Evolutionary conservation across 106 monocot species (phyloP), one percentile per base, ranked within the genome.

Genomic region (Narthecium ossifragum): DNA sequence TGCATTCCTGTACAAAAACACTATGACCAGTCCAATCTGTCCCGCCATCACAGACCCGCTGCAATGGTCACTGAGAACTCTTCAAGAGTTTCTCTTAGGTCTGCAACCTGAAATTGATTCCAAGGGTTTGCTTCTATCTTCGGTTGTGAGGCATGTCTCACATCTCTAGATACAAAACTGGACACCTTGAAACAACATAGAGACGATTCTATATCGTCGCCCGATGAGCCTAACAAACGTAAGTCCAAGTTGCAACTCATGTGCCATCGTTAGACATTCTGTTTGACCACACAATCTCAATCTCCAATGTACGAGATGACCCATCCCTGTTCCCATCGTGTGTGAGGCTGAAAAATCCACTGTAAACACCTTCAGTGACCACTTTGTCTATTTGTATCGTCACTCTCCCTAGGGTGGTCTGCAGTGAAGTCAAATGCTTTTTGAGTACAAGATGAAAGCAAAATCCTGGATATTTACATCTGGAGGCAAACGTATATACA

Each of bases 311-410:
- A 59, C 90, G 30, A 46, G 80, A 67, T 26, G 70, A 78, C 20
- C 70, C 59, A 67, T 90, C 85, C 58, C 61, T 81, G 53, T 81
- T 73, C 5, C 73, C 77, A 45, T 85, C 89, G 55, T 85, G 90
- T 55, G 41, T 90, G 26, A 90, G 81, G 60, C 81, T 78, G 70
- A 90, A 90, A 30, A 78, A 39, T 18, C 89, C 89, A 56, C 85
- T 85, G 63, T 85, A 90, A 55, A 85, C 47, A 48, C 89, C 89
- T 47, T 90, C 89, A 0, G 72, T 85, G 21, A 90, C 80, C 51
- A 90, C 80, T 51, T 90, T 90, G 59, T 90, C 89, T 43, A 90
- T 90, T 40, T 90, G 89, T 40, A 90, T 85, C 38, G 85, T 84
- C 9, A 90, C 81, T 57, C 85, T 69, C 41, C 89, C 89, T 5